These are phyloP conservation scores for Brasenia schreberi DNA, from an alignment of 164 flowering plant species.

Conservation along the genomic window DNA sequence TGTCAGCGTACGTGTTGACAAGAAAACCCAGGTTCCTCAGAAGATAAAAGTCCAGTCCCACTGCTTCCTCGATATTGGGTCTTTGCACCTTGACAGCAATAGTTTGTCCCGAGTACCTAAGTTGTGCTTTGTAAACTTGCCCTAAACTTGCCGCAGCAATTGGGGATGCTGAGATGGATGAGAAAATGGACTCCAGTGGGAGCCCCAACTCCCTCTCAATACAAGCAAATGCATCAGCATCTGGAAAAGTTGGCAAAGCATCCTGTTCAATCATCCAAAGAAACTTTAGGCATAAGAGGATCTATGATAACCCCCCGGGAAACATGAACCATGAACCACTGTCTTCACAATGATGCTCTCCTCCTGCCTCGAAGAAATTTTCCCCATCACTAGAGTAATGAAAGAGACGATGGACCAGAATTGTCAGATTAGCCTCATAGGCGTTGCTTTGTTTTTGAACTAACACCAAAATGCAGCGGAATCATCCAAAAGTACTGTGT, in stretches of 20 bases:
- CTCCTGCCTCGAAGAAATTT: no score
- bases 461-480: no score
- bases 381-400: no score
- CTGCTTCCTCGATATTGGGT: conserved; percentile 87
- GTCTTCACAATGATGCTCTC: no score
- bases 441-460: no score
- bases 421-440: no score
- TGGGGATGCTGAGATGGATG: conserved; percentile 72
- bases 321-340: no score
- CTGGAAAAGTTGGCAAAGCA: conserved; percentile 90
- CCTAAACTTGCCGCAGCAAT: conserved; percentile 99
- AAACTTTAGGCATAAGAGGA: not conserved
- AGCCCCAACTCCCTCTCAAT: conserved; percentile 72
- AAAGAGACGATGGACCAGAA: no score
- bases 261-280: conserved; percentile 40
- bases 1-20: conserved; percentile 73
- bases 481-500: no score
- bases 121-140: conserved; percentile 89
- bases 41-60: conserved; percentile 85
- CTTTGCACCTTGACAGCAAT: conserved; percentile 98
- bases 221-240: conserved; percentile 76
- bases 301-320: not conserved
- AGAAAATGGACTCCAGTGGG: conserved; percentile 66
- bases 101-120: conserved; percentile 59
- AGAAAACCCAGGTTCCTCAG: conserved; percentile 66